These are phyloP conservation scores for Suillus sp. DNA, from an alignment of 768 basidiomycete species.

Conservation along the genomic window DNA sequence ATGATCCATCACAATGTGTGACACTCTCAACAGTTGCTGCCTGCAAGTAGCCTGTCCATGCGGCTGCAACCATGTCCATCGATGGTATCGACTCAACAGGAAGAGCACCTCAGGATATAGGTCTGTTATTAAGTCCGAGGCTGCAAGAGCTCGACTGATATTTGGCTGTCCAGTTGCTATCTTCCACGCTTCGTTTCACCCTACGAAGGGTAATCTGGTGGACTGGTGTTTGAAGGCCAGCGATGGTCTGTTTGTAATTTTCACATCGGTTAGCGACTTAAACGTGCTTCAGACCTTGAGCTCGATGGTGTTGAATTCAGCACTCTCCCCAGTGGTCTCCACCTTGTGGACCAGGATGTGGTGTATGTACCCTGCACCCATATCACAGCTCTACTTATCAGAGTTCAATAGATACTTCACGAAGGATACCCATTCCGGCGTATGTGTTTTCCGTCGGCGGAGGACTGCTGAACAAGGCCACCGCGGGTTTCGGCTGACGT, in stretches of 20 bases:
- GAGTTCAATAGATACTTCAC: constrained; percentile 61
- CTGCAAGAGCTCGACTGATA: neutral
- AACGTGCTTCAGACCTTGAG: constrained; percentile 50
- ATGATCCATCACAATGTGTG: constrained; percentile 23
- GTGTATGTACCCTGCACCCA: constrained; percentile 52
- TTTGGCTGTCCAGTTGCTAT: constrained; percentile 59
- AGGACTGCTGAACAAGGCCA: constrained; percentile 71
- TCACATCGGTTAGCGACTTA: constrained; percentile 6
- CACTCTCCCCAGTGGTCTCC: constrained; percentile 79
- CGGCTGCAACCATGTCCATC: constrained; percentile 25
- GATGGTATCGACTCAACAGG: constrained; percentile 32
- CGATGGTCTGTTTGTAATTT: constrained; percentile 49
- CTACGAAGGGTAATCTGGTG: constrained; percentile 75
- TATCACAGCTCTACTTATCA: constrained; percentile 8
- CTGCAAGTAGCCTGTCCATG: constrained; percentile 21
- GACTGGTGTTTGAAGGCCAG: constrained; percentile 78
- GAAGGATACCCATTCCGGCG: constrained; percentile 66
- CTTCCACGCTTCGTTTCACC: constrained; percentile 85
- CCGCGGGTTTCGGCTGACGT: constrained; percentile 78
- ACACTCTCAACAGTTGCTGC: constrained; percentile 13
- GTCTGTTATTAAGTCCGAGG: constrained; percentile 23
- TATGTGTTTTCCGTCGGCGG: constrained; percentile 73
- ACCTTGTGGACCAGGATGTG: constrained; percentile 76
- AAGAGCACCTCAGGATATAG: constrained; percentile 55
- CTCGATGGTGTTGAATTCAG: constrained; percentile 79